Evolutionary conservation across 441 rosid genomes (phyloP).

Genomic region (Pelargonium australe): DNA sequence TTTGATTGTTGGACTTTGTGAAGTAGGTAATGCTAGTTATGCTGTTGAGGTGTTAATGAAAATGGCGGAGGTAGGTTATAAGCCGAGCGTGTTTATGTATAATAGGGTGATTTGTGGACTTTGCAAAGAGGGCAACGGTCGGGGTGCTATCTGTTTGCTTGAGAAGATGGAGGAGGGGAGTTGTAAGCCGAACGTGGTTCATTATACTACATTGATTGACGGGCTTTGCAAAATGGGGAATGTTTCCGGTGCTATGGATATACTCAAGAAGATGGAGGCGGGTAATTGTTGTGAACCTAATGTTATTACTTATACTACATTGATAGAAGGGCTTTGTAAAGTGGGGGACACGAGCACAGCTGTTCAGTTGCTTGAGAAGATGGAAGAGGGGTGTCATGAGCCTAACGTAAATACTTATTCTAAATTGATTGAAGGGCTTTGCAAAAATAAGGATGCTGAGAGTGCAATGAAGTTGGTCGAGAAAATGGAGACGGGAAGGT

Average conservation of each 20-base stretch:
- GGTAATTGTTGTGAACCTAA: neutral
- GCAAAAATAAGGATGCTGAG: neutral
- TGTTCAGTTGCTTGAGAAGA: neutral
- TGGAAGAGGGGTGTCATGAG: neutral
- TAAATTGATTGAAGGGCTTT: slow-evolving; percentile 1
- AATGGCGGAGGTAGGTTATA: neutral
- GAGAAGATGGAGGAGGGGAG: neutral
- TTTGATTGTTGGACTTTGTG: slow-evolving; percentile 8
- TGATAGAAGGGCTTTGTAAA: neutral
- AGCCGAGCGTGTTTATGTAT: neutral
- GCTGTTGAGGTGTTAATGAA: neutral
- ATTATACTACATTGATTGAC: neutral
- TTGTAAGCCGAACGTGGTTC: neutral
- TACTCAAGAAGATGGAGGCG: neutral
- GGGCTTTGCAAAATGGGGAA: neutral
- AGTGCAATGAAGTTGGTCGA: neutral
- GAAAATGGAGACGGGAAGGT: neutral
- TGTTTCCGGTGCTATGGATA: neutral
- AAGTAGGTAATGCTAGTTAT: neutral
- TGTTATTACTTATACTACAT: neutral
- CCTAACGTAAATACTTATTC: neutral
- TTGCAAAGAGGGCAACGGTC: neutral
- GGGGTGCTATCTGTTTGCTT: neutral
- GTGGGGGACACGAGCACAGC: neutral
- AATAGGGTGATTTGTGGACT: neutral